Percentiles rank a stretch among this genome's conserved stretches.
Evolutionary conservation across 495 filamentous ascomycete species (phyloP).

Genomic region (Daldinia grandis): DNA sequence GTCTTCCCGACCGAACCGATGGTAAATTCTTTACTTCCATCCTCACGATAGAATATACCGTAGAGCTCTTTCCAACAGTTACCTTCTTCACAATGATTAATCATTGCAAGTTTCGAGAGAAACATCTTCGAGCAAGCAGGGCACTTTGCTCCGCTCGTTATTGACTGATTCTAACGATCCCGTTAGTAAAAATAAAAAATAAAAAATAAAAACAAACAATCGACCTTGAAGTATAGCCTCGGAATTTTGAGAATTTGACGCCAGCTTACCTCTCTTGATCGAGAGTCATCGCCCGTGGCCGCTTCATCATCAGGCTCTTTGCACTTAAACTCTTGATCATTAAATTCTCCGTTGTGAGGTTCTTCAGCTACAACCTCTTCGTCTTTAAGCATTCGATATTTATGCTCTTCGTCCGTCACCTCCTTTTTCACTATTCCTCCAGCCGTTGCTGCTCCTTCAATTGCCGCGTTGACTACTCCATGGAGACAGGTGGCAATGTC

Average conservation of each 20-base stretch:
- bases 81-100: conserved; percentile 11
- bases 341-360: too few species aligned
- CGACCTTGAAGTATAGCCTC: neutral
- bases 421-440: neutral
- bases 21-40: neutral
- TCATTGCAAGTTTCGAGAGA: neutral
- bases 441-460: neutral
- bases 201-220: too few species aligned
- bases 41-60: neutral
- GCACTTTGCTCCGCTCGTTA: neutral
- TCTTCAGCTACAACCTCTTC: neutral
- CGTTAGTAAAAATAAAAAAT: conserved; percentile 6
- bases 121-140: neutral
- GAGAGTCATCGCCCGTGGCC: neutral
- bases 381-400: neutral
- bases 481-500: too few species aligned
- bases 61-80: neutral
- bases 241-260: neutral
- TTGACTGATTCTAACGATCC: neutral
- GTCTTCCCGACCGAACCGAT: neutral
- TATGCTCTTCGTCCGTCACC: neutral
- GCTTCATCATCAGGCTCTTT: neutral
- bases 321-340: neutral
- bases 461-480: neutral
- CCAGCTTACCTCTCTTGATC: conserved; percentile 3